A percentile compares a stretch with the other conserved stretches of the same genome.
Conservation (phyloP, 768 basidiomycete genomes). For the Russula griseocarnosa region DNA sequence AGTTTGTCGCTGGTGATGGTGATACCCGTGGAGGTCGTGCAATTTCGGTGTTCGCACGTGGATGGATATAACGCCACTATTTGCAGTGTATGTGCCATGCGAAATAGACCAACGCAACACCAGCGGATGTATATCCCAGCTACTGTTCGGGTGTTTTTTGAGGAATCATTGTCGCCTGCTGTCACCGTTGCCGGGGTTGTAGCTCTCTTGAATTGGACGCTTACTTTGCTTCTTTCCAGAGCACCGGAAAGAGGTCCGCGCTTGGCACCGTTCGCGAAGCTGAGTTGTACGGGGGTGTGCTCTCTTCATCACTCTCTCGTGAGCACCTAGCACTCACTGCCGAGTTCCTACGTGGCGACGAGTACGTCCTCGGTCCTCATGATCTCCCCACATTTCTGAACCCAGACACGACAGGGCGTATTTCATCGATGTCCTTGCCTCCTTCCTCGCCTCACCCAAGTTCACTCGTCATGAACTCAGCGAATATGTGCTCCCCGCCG, state of each 20-base stretch:
- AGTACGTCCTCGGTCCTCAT: constrained; percentile 57
- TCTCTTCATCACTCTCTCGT: constrained; percentile 77
- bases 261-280: constrained; percentile 88
- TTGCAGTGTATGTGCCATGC: neutral
- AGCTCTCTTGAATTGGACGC: neutral
- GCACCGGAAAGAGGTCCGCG: constrained; percentile 79
- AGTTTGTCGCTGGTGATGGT: neutral
- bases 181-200: neutral
- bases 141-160: neutral
- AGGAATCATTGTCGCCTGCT: neutral
- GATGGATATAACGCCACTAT: neutral
- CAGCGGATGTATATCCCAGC: neutral
- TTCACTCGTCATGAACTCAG: constrained; percentile 74
- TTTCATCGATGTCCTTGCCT: constrained; percentile 87
- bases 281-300: constrained; percentile 88
- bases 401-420: constrained; percentile 51
- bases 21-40: neutral
- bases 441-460: constrained; percentile 77
- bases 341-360: constrained; percentile 92
- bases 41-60: neutral
- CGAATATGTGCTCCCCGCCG: constrained; percentile 67
- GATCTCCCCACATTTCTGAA: neutral
- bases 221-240: constrained; percentile 45
- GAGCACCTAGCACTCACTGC: constrained; percentile 93
- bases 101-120: neutral